phyloP scores from a whole-genome alignment of 805 yeast species.

The Saccharomycopsis sp. region DNA sequence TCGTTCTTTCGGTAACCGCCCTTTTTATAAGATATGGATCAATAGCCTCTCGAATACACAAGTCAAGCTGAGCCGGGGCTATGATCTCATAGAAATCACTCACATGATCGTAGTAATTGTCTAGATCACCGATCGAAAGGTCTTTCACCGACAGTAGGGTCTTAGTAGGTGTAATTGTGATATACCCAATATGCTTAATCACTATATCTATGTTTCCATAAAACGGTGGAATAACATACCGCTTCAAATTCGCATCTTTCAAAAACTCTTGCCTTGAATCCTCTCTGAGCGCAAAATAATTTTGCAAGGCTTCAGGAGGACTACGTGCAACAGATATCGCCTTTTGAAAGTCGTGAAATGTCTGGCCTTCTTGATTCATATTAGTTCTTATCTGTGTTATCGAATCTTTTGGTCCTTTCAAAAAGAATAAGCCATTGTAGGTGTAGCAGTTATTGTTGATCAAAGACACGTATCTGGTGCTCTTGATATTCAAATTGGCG shows the following conservation, averaged over 20 bases:
- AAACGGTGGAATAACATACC: constrained; percentile 65
- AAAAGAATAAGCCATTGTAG: constrained; percentile 55
- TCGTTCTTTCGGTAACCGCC: background rate
- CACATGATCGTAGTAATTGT: background rate
- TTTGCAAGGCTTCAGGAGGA: constrained; percentile 26
- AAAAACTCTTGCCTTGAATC: constrained; percentile 8
- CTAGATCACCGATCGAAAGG: background rate
- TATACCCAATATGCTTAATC: constrained; percentile 55
- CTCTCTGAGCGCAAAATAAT: constrained; percentile 22
- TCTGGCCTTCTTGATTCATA: constrained; percentile 36
- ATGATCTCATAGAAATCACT: constrained; percentile 12
- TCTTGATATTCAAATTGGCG: constrained; percentile 25
- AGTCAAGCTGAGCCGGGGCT: constrained; percentile 16
- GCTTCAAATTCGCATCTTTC: constrained; percentile 22
- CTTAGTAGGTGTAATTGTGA: constrained; percentile 58
- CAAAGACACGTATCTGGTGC: constrained; percentile 30
- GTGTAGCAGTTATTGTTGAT: constrained; percentile 42
- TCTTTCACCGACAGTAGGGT: constrained; percentile 7
- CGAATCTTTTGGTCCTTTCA: constrained; percentile 46
- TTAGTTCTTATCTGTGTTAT: constrained; percentile 43
- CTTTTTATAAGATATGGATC: constrained; percentile 13
- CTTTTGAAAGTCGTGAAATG: constrained; percentile 30
- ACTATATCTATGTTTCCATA: constrained; percentile 61
- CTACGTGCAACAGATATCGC: constrained; percentile 26
- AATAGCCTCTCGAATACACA: constrained; percentile 16